Evolutionary conservation across 116 monocot genomes (phyloP).

Genomic region (Dioscorea cayenensis): DNA sequence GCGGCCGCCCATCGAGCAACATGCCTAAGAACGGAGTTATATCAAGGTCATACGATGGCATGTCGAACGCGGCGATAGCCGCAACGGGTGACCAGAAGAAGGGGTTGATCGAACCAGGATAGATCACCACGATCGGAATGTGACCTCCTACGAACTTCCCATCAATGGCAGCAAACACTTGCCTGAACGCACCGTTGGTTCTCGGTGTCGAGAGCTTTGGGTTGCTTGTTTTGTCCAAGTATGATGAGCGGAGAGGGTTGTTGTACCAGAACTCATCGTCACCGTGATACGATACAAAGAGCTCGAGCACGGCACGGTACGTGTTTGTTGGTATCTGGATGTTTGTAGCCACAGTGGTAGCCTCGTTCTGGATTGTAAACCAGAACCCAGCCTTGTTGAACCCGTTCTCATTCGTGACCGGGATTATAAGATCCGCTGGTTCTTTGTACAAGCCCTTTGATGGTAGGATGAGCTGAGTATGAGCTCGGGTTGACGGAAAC

Average conservation of each 20-base stretch:
- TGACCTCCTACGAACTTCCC: constrained; percentile 19
- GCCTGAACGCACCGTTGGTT: constrained; percentile 31
- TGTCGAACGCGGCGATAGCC: constrained; percentile 28
- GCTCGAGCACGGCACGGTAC: constrained; percentile 44
- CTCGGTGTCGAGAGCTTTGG: constrained; percentile 6
- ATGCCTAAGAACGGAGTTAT: constrained; percentile 28
- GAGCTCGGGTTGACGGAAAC: background rate
- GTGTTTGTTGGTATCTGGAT: constrained; percentile 29
- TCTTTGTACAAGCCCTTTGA: constrained; percentile 27
- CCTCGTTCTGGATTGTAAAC: background rate
- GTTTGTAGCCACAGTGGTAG: background rate
- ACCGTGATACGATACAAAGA: constrained; percentile 43
- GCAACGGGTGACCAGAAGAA: constrained; percentile 32
- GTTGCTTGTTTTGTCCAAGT: constrained; percentile 3
- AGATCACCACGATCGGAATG: constrained; percentile 27
- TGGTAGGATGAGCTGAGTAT: constrained; percentile 13
- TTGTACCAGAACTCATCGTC: constrained; percentile 60
- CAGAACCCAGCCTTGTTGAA: background rate
- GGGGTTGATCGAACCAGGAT: constrained; percentile 30
- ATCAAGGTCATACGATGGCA: constrained; percentile 38
- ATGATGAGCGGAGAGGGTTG: constrained; percentile 39
- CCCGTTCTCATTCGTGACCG: background rate
- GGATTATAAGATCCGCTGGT: background rate
- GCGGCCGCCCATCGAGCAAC: constrained; percentile 15
- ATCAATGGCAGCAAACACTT: constrained; percentile 20